Conservation (phyloP, 2,329 filamentous ascomycete genomes). For the Beauveria rudraprayagi region DNA sequence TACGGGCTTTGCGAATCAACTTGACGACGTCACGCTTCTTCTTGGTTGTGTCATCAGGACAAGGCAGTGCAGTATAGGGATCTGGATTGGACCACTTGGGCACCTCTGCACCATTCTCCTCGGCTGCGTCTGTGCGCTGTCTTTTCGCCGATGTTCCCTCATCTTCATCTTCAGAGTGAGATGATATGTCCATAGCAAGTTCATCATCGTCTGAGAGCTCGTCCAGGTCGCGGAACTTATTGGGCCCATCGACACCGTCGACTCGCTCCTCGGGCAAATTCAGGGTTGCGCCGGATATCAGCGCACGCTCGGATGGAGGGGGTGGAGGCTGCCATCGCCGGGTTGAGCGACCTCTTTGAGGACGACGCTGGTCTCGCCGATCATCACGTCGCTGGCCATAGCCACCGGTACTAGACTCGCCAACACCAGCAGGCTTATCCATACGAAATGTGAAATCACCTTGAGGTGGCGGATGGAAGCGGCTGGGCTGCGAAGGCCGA, state of each 20-base stretch:
- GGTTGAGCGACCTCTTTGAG: constrained; percentile 20
- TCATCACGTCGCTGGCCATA: constrained; percentile 15
- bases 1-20: constrained; percentile 80
- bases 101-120: constrained; percentile 33
- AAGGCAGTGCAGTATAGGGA: constrained; percentile 81
- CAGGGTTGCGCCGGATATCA: constrained; percentile 37
- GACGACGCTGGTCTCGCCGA: constrained; percentile 18
- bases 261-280: constrained; percentile 38
- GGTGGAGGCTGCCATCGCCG: constrained; percentile 29
- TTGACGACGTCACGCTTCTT: constrained; percentile 86
- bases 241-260: constrained; percentile 35
- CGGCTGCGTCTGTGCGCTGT: constrained; percentile 20
- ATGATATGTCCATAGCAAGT: constrained; percentile 56
- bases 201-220: constrained; percentile 57
- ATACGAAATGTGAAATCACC: constrained; percentile 50
- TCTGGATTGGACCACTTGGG: constrained; percentile 96
- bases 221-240: constrained; percentile 47
- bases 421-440: constrained; percentile 42
- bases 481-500: constrained; percentile 18
- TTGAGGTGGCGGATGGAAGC: constrained; percentile 25
- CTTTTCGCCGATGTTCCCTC: constrained; percentile 33
- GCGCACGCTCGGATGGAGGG: constrained; percentile 39
- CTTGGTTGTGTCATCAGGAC: constrained; percentile 60
- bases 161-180: constrained; percentile 19
- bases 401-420: constrained; percentile 21